phyloP scores from a whole-genome alignment of 306 rosid genomes.

The Glycine tomentella region DNA sequence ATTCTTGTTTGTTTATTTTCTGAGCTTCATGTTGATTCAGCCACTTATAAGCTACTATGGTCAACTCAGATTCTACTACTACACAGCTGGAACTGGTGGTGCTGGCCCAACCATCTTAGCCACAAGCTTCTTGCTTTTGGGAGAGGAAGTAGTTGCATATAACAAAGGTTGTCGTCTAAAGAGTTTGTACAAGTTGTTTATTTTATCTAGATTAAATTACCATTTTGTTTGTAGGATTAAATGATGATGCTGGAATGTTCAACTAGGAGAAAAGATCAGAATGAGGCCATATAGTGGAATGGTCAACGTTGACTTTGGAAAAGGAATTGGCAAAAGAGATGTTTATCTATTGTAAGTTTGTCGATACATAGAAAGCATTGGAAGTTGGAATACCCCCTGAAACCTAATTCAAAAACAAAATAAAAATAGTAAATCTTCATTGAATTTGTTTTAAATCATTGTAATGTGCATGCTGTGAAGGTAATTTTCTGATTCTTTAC shows the following conservation, averaged over 20 bases:
- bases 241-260: conserved; percentile 57
- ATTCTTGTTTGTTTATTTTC: conserved; percentile 7
- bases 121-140: conserved; percentile 89
- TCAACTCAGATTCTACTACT: conserved; percentile 83
- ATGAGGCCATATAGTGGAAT: conserved; percentile 95
- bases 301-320: conserved; percentile 95
- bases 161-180: conserved; percentile 68
- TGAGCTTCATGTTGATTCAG: conserved; percentile 30
- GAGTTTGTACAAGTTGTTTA: conserved; percentile 31
- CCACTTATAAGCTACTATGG: conserved; percentile 40
- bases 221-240: conserved; percentile 54
- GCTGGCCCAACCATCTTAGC: conserved; percentile 96
- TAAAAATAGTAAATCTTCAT: conserved; percentile 16
- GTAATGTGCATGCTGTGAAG: conserved; percentile 22
- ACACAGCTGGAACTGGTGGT: conserved; percentile 97
- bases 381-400: conserved; percentile 27
- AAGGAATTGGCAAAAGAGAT: conserved; percentile 92
- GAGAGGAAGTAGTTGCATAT: conserved; percentile 95
- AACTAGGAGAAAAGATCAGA: conserved; percentile 82
- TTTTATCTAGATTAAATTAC: conserved; percentile 44
- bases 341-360: conserved; percentile 91
- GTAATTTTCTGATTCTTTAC: conserved; percentile 35
- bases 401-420: conserved; percentile 33
- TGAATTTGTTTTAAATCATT: conserved; percentile 5
- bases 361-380: conserved; percentile 22